Evolutionary conservation across 176 grass and related monocot genomes (phyloP), one percentile per base, ranked within the genome.

Genomic region (Eleusine coracana): DNA sequence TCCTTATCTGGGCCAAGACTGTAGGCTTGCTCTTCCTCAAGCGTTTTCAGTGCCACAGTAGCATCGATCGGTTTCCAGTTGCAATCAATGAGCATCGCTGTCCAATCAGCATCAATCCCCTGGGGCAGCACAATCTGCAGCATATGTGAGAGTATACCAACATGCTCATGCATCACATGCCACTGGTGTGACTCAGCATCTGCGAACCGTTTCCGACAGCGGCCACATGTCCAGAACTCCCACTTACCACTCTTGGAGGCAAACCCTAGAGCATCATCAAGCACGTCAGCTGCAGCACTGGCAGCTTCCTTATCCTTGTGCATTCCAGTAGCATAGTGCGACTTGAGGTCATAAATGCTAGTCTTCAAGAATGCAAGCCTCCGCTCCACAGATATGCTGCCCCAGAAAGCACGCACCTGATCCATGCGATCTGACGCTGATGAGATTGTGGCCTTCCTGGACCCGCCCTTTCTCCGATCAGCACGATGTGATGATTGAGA

Each of bases 61-160:
- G 82, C 85, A 85, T 99, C 93, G 60, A 96, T 69, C 3, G 96
- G 93, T 70, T 86, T 96, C 96, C 89, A 96, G 67, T 63, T 90
- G 8, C 78, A 87, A 80, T 78, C 77, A 76, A 82, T 54, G 37
- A 99, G 89, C 96, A 94, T 96, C 11, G 73, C 66, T 55, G 74
- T 78, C 93, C 91, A 96, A 37, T 89, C 76, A 85, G 79, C 71
- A 56, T 87, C 83, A 61, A 99, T 83, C 70, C 87, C 96, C 9
- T 75, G 82, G 5, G 96, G 96, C 66, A 96, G 65, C 77, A 93
- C 70, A 20, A 82, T 37, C 60, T 87, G 82, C 77, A 82, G 66
- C 45, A 58, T 39, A 58, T 68, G 71, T 18, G 87, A 63, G n/a
- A 96, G 74, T 29, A 34, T 14, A 16, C 80, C 88, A 36, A 94